Evolutionary conservation across 2,329 filamentous ascomycete species (phyloP), one percentile per base, ranked within the genome.

Genomic region (Phoma herbarum): DNA sequence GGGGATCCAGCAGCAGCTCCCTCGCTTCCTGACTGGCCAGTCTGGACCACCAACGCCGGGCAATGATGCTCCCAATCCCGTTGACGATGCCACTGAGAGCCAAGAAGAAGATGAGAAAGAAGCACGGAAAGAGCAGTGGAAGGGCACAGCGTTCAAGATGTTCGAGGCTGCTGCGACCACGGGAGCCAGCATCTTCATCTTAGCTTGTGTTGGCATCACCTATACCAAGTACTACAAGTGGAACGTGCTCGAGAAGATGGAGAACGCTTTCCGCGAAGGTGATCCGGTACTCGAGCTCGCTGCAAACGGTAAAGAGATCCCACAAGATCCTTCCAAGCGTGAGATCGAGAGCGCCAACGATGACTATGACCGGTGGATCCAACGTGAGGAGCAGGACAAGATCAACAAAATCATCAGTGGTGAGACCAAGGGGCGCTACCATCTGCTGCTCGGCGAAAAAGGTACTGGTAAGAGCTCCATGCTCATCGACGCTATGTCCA

Each of bases 381-480:
- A 86, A 63, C 88, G 94, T 26, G 87, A 90, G 14, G 94, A 99
- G 80, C 95, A 99, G 75, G 76, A 80, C 4, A 86, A 84, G 59
- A 89, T 99, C 62, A 90, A 99, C 75, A 82, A 80, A n/a, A 97
- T 99, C 64, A 85, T 99, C 23, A 80, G 84, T 46, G 95, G 95
- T 1, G 79, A 83, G 2, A 83, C 86, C 26, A 82, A 82, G 44
- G 95, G 95, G 11, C 93, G 96, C 73, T 99, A 99, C 73, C 91
- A 95, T 77, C 84, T 99, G 2, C 82, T 99, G 2, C 88, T 98
- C 45, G 95, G 95, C 43, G 95, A 98, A 73, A 98, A 99, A 79
- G 95, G 95, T 5, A 96, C 92, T 0, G 95, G 95, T 7, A 99
- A 99, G 81, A 96, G 91, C 60, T 96, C 91, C 66, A 98, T 99